Percentiles rank a stretch among this genome's conserved stretches.
Conservation (phyloP, 331 rosid genomes). For the Dryas integrifolia region DNA sequence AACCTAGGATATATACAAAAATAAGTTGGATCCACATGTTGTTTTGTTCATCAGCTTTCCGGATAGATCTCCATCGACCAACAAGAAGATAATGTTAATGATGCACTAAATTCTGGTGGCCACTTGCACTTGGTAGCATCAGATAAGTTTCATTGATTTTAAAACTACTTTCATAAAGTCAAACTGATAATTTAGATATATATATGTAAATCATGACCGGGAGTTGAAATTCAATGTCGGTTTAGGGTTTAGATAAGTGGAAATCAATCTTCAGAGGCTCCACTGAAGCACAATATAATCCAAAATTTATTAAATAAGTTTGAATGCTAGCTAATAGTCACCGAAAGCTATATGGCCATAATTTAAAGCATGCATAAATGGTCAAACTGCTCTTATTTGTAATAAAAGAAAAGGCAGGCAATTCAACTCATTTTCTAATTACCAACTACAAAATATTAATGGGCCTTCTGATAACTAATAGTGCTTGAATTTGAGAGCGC, state of each 20-base stretch:
- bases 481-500: slow-evolving; percentile 1
- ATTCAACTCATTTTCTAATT: neutral
- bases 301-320: neutral
- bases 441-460: neutral
- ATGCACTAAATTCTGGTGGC: neutral
- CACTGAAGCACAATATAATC: neutral
- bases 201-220: neutral
- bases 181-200: neutral
- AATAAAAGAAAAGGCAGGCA: neutral
- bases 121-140: neutral
- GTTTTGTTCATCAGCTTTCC: too few relatives aligned
- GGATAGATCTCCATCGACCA: neutral
- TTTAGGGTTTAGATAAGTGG: slow-evolving; percentile 1
- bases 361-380: neutral
- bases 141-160: neutral
- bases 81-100: neutral
- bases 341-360: neutral
- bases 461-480: neutral
- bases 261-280: neutral
- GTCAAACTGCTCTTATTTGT: neutral
- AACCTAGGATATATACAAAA: too few relatives aligned
- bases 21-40: too few relatives aligned
- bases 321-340: neutral
- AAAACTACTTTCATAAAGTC: slow-evolving; percentile 5
- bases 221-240: neutral